Conservation (phyloP, 2,329 filamentous ascomycete genomes). For the Samsoniella hepiali region DNA sequence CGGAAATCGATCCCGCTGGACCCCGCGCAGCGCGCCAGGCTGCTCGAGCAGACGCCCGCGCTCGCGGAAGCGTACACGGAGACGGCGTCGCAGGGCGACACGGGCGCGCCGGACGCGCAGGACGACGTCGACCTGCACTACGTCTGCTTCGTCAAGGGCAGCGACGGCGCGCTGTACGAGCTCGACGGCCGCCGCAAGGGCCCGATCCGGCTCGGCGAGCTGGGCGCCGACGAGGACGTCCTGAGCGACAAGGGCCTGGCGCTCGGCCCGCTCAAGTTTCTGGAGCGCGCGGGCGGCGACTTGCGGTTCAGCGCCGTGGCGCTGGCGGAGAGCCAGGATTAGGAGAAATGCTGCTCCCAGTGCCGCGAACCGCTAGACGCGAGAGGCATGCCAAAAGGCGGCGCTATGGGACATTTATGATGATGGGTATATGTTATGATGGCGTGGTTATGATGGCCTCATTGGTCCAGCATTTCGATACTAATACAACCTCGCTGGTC, state of each 20-base stretch:
- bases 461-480: no score
- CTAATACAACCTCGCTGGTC: no score
- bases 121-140: slow-evolving; percentile 91
- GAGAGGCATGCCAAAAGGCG: background rate
- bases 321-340: slow-evolving; percentile 51
- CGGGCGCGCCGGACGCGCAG: slow-evolving; percentile 70
- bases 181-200: slow-evolving; percentile 58
- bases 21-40: slow-evolving; percentile 62
- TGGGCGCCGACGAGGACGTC: slow-evolving; percentile 64
- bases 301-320: slow-evolving; percentile 58
- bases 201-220: slow-evolving; percentile 51
- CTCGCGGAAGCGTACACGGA: slow-evolving; percentile 76
- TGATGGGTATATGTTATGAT: no score
- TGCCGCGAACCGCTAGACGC: background rate
- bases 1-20: slow-evolving; percentile 65
- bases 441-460: no score
- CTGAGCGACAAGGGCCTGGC: slow-evolving; percentile 71
- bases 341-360: slow-evolving; percentile 10
- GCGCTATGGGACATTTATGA: no score
- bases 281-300: slow-evolving; percentile 54
- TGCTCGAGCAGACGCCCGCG: slow-evolving; percentile 73
- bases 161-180: slow-evolving; percentile 61
- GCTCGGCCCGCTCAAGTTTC: slow-evolving; percentile 59
- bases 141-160: slow-evolving; percentile 83
- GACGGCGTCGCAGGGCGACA: slow-evolving; percentile 76